Percentiles rank a stretch among this genome's conserved stretches.
Evolutionary conservation across 2,329 filamentous ascomycete genomes (phyloP).

Genomic region (Juglanconis oblonga): DNA sequence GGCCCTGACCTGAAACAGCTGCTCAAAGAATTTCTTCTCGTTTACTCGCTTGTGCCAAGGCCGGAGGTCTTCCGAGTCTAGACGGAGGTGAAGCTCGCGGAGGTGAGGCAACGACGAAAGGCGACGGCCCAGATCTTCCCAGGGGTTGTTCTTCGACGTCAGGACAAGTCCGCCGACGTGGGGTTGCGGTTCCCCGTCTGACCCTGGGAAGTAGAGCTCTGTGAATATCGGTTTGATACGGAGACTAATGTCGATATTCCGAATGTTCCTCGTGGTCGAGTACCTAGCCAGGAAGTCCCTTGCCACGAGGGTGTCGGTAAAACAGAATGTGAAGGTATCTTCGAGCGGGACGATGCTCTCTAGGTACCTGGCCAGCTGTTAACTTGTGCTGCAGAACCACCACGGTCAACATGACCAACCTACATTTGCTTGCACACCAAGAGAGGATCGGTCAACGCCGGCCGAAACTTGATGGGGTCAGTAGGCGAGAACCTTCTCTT

Average conservation of each 20-base stretch:
- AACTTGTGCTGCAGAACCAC: background rate
- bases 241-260: conserved; percentile 27
- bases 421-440: conserved; percentile 28
- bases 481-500: background rate
- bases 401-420: background rate
- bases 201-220: conserved; percentile 26
- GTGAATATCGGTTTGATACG: conserved; percentile 23
- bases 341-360: conserved; percentile 26
- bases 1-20: conserved; percentile 20
- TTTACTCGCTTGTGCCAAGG: conserved; percentile 28
- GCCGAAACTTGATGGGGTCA: background rate
- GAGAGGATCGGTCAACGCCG: conserved; percentile 17
- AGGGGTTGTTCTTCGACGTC: conserved; percentile 23
- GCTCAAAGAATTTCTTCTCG: conserved; percentile 26
- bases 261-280: conserved; percentile 7
- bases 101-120: conserved; percentile 21
- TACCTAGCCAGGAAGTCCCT: conserved; percentile 23
- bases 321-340: conserved; percentile 25
- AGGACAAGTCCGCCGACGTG: conserved; percentile 18
- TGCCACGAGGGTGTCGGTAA: conserved; percentile 25
- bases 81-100: conserved; percentile 25
- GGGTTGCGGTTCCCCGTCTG: conserved; percentile 14
- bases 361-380: conserved; percentile 23
- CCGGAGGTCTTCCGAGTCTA: conserved; percentile 28
- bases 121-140: conserved; percentile 25